Percentiles rank a stretch among this genome's conserved stretches.
Evolutionary conservation across 306 rosid genomes (phyloP).

Genomic region (Echinosophora koreensis): DNA sequence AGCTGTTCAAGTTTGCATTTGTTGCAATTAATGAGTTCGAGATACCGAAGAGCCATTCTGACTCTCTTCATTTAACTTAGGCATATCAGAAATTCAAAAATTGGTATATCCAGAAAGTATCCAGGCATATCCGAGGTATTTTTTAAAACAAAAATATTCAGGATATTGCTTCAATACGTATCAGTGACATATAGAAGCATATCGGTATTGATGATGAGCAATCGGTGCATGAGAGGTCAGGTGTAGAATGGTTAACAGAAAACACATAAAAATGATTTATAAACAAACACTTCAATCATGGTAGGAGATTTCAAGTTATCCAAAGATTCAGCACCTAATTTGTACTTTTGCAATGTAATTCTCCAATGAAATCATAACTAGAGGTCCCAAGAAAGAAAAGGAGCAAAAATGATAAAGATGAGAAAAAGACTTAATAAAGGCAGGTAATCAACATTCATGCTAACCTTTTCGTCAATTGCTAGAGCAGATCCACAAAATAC

Average conservation of each 20-base stretch:
- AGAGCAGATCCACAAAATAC: conserved; percentile 89
- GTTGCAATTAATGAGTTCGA: no score
- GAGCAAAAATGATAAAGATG: not conserved
- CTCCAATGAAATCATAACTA: not conserved
- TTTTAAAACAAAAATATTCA: no score
- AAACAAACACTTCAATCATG: not conserved
- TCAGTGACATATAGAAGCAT: no score
- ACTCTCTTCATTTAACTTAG: no score
- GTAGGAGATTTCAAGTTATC: conserved; percentile 10
- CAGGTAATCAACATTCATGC: conserved; percentile 13
- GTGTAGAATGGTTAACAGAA: not conserved
- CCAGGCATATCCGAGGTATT: no score
- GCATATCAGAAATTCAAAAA: no score
- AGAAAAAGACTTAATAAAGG: not conserved
- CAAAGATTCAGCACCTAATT: conserved; percentile 9
- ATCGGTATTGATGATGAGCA: no score
- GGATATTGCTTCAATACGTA: no score
- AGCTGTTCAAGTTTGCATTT: no score
- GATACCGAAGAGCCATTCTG: no score
- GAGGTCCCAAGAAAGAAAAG: conserved; percentile 13
- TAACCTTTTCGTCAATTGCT: conserved; percentile 81
- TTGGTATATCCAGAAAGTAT: no score
- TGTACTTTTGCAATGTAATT: not conserved
- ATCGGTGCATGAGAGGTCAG: no score
- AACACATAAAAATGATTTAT: not conserved